Percentiles rank a stretch among this genome's conserved stretches.
Evolutionary conservation across 305 asterid species (phyloP).

Genomic region (Caryopteris hybrid): DNA sequence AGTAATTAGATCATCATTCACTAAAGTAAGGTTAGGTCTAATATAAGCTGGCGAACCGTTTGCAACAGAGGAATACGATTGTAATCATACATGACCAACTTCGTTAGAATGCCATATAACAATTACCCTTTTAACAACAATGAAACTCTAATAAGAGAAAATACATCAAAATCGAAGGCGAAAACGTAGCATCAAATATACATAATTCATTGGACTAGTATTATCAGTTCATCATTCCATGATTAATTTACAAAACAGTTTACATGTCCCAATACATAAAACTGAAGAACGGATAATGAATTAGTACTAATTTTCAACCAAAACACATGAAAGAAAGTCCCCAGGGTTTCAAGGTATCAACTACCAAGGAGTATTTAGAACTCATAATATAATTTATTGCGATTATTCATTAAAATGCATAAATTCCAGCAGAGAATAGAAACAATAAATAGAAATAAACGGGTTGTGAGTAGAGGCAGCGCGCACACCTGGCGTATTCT

Average conservation of each 20-base stretch:
- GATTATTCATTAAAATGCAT: background rate
- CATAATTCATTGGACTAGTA: no score
- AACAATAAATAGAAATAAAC: background rate
- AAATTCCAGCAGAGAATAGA: background rate
- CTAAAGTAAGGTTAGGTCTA: no score
- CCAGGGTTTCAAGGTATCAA: background rate
- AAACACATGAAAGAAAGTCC: background rate
- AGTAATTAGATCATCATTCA: no score
- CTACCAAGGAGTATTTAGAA: background rate
- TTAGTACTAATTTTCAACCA: background rate
- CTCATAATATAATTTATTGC: background rate
- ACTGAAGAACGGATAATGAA: background rate
- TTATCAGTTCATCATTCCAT: no score
- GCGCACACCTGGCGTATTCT: constrained; percentile 13
- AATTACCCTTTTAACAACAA: background rate
- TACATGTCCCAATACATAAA: background rate
- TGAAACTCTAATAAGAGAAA: background rate
- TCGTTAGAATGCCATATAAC: background rate
- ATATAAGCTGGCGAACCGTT: no score
- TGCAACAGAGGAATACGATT: background rate
- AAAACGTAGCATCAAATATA: no score
- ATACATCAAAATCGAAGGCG: no score
- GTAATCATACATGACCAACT: background rate
- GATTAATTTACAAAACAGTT: background rate
- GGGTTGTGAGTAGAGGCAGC: no score